Evolutionary conservation across 2,329 filamentous ascomycete species (phyloP), one percentile per base, ranked within the genome.

Genomic region (Mariannaea elegans): DNA sequence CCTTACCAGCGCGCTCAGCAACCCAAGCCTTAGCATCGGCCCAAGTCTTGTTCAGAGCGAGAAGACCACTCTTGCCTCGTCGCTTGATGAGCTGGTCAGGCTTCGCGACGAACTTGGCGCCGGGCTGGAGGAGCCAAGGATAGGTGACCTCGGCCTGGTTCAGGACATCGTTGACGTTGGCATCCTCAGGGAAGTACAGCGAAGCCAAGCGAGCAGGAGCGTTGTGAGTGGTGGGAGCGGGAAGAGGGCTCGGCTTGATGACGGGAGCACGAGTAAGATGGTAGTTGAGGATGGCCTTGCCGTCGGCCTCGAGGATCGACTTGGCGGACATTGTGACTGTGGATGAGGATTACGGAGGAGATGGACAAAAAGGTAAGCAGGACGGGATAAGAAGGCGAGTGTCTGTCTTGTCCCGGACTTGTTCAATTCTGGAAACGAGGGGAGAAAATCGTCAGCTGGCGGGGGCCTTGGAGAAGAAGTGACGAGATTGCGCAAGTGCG

Each of bases 201-300:
- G 92, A 93, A 59, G 94, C 94, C 73, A 98, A 89, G 81, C 92
- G 94, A 72, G 94, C 84, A 64, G 95, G 90, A 71, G 95, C 84
- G 84, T 98, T 98, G 89, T 99, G 95, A 79, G 88, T 95, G 67
- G 91, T 81, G 66, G 91, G 85, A 69, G 86, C 78, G 71, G 94
- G 92, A 58, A 98, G 93, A 81, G 95, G 93, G 76, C 93, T 94
- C 71, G 94, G 92, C 91, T 97, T 98, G 88, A 99, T 97, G 80
- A 97, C 91, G 69, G 93, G 90, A 72, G 95, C 93, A 78, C 95
- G 91, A 73, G 95, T 98, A 82, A 99, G 93, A 87, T 98, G 95
- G 88, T 98, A 99, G 91, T 97, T 98, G 88, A 99, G 88, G 85
- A 99, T 98, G 87, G 95, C 95, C 91, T 99, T 99, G 88, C 95